These are phyloP conservation scores for Rhizopus microsporus DNA, from an alignment of 371 early-diverging fungal species.

Conservation along the genomic window DNA sequence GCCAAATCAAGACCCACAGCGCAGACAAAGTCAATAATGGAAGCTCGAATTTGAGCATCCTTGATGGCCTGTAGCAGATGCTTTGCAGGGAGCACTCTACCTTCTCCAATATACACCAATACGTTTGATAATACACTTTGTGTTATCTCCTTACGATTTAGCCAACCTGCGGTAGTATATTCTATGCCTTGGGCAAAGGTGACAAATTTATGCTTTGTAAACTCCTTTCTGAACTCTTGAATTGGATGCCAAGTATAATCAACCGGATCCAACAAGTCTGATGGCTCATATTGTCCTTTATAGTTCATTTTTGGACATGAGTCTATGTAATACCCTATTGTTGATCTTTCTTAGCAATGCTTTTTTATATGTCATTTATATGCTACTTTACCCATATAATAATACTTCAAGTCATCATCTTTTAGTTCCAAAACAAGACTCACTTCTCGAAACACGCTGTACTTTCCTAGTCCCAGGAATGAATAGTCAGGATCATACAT, in stretches of 20 bases:
- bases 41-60: constrained; percentile 3
- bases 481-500: constrained; percentile 87
- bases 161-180: constrained; percentile 10
- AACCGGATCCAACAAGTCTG: constrained; percentile 73
- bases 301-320: constrained; percentile 91
- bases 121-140: background rate
- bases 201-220: constrained; percentile 18
- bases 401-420: constrained; percentile 57
- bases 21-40: constrained; percentile 19
- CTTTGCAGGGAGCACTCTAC: background rate
- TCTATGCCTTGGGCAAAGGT: constrained; percentile 9
- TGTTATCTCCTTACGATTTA: background rate
- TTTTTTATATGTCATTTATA: background rate
- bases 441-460: constrained; percentile 84
- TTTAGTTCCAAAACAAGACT: constrained; percentile 47
- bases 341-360: too few species aligned
- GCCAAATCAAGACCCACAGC: constrained; percentile 24
- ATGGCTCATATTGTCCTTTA: constrained; percentile 86
- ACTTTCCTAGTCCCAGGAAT: constrained; percentile 78
- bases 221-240: constrained; percentile 13
- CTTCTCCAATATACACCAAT: background rate
- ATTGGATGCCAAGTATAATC: constrained; percentile 46
- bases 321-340: constrained; percentile 39
- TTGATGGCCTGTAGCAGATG: background rate
- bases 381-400: constrained; percentile 79